Base-by-base conservation (phyloP, 2,329 filamentous ascomycete species). In the Amphichorda felina region DNA sequence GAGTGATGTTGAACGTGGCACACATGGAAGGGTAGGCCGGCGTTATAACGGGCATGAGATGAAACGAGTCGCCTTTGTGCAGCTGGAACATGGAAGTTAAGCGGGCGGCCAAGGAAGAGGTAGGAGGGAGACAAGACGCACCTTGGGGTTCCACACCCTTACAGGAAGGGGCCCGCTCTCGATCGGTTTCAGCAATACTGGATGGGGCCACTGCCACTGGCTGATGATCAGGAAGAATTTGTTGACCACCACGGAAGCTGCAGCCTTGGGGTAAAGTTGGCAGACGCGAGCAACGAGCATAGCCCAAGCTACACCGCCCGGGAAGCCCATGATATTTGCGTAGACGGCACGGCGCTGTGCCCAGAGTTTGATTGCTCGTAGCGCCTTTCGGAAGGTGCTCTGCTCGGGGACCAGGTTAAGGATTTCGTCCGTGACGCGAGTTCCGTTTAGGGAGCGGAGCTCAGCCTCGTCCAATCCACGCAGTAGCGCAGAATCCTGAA, bases 21-120 rank as follows among this genome's bases (percentile, higher is more conserved):
- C 91, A 96, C 88, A 95, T 96, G 34, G 87, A 93, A 3, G 91
- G 91, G 54, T 95, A 96, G 1, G 91, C 88, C 2, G 91, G 91
- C 2, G 91, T 98, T 50, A 98, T 96, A 57, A 98, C 85, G 19
- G 91, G 91, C 91, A 98, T 98, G 35, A 95, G 66, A 57, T 96
- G 89, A 45, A 77, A 83, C 30, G 75, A 74, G 56, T 96, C 91
- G 37, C 75, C 73, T 41, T 77, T 76, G 55, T 94, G 93, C 21
- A 87, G 65, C 70, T 84, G 47, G 32, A 41, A 34, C 27, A 32
- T 7, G 16, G 13, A 10, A 13, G 13, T 33, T 21, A 22, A 38
- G 35, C 37, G 15, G 21, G 11, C 15, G 18, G 13, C 19, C 41
- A 18, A 45, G 50, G 41, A 38, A 36, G 33, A 33, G 29, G 17